phyloP scores from a whole-genome alignment of 176 grass and related monocot species.

The Tillandsia fasciculata region DNA sequence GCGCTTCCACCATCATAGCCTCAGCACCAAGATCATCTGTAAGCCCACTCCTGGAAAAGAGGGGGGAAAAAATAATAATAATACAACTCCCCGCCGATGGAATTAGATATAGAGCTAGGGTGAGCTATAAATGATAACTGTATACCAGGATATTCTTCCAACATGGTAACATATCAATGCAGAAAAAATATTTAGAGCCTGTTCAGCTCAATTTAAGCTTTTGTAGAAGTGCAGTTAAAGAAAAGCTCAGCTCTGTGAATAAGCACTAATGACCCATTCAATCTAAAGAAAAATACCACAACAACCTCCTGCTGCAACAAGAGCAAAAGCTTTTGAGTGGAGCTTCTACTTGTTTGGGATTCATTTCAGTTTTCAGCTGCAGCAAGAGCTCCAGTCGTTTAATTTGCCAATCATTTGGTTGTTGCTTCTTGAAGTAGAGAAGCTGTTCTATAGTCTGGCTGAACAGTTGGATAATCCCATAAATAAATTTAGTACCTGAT shows the following conservation, averaged over 20 bases:
- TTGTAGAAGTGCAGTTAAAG: too few relatives aligned
- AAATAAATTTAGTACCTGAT: background rate
- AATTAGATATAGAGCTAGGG: background rate
- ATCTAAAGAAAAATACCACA: too few relatives aligned
- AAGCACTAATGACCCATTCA: too few relatives aligned
- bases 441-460: too few relatives aligned
- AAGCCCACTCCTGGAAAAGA: slow-evolving; percentile 57
- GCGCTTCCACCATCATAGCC: slow-evolving; percentile 73
- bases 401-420: too few relatives aligned
- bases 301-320: too few relatives aligned
- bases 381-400: too few relatives aligned
- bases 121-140: background rate
- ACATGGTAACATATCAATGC: background rate
- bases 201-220: background rate
- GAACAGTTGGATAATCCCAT: background rate
- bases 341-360: too few relatives aligned
- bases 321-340: too few relatives aligned
- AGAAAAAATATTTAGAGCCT: background rate
- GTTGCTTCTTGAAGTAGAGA: too few relatives aligned
- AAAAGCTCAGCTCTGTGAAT: too few relatives aligned
- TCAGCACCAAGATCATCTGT: slow-evolving; percentile 66
- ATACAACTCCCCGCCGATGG: background rate
- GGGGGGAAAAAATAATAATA: background rate
- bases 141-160: background rate
- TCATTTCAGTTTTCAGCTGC: too few relatives aligned